Base-by-base conservation (phyloP, 345 rosid species). In the Eucalyptus victrix region DNA sequence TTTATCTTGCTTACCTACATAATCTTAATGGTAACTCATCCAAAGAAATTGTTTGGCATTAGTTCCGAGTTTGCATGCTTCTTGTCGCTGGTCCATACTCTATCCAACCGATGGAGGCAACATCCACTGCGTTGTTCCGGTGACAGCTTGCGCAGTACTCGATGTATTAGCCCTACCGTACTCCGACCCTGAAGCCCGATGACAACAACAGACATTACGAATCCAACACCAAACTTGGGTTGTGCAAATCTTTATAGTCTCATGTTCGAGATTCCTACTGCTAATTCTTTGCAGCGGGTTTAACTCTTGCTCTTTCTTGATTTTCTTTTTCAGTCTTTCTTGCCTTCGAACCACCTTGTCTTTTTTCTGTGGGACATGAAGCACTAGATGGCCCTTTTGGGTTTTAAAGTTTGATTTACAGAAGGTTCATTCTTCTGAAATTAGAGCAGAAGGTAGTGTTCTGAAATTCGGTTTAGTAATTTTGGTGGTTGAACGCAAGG, bases 81-180 rank as follows among this genome's bases (percentile, higher is more conserved):
- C 99, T 26, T 97, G 98, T 91, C 58, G 92, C 56, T 42, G 96
- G 88, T 94, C 96, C 40, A 96, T 98, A 88, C 97, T 97, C 72
- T 98, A 95, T 90, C 99, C 99, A 18, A 94, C 94, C 32, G 96
- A 97, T 44, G 99, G 98, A 56, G 99, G 99, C 89, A 98, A 97
- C 94, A 96, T 98, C 97, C 99, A 95, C 91, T 86, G 98, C 92
- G 95, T 98, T 94, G 96, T 97, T 10, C 97, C 94, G 1, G 92
- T 91, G 88, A 97, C 99, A 18, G 95, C 97, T 3, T 98, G 99
- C 47, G 98, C 99, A 1, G 97, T 98, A 60, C 94, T 98, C 13
- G 97, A 98, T 45, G 97, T 98, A 53, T 53, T 53, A 21, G 97
- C 96, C 53, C 99, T 99, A 72, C 99, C 98, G 5, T 98, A 97